Base-by-base conservation (phyloP, 2,329 filamentous ascomycete species). In the Macrophomina pseudophaseolina region DNA sequence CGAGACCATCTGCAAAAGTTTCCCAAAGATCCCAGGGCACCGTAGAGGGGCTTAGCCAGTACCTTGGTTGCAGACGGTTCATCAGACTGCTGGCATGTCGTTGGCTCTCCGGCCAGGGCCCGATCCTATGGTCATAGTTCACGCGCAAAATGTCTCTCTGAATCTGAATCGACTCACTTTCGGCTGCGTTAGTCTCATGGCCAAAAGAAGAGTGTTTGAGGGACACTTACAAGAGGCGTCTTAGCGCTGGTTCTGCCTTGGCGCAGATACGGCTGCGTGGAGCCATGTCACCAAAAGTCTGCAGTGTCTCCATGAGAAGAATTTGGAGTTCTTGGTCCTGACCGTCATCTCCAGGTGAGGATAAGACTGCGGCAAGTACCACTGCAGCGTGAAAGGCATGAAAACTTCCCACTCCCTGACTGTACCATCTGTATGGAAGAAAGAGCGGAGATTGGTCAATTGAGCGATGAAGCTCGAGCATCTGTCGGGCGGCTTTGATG, bases 401-500 rank as follows among this genome's bases (percentile, higher is more conserved):
- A 12, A 52, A 53, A 16, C 51, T 53, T 3, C 30, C 51, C 6
- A 53, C 11, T 1, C 51, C 51, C n/a, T 33, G 16, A 7, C 51
- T 16, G 32, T 53, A 53, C 51, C 51, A 53, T 6, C 30, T 38
- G 16, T 53, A 53, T 1, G 51, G 51, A 7, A 32, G 30, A 11
- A 53, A 53, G 6, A 11, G 30, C 1, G 51, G 14, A 8, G 30
- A 33, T 11, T 16, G 51, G 14, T 53, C 30, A 14, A 54, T n/a
- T 11, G 62, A 44, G 32, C 30, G 32, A 28, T 64, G 23, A 14
- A 64, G 33, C 14, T 44, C 46, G 12, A 64, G 62, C 49, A 54
- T 33, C n/a, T n/a, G 30, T 11, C 48, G 62, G 32, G 62, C 62
- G 33, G 46, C 52, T 7, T 64, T 33, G 11, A 54, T 64, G n/a